Conservation (phyloP, 495 filamentous ascomycete species). For the Penicillium turbatum region DNA sequence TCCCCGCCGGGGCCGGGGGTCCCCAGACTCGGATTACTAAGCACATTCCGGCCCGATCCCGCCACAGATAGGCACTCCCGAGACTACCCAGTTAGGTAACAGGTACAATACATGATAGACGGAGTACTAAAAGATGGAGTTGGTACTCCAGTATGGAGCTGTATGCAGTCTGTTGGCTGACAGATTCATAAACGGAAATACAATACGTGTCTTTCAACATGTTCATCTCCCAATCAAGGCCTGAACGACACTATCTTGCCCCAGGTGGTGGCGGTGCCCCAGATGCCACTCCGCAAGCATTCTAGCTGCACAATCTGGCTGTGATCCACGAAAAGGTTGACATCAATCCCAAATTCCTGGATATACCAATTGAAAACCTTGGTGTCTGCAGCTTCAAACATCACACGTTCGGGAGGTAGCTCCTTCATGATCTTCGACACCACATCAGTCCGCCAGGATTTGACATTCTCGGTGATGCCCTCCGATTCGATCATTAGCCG, state of each 20-base stretch:
- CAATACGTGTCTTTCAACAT: not conserved
- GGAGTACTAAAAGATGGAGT: too few relatives aligned
- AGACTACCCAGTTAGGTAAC: too few relatives aligned
- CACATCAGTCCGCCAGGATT: conserved; percentile 54
- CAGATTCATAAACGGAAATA: not conserved
- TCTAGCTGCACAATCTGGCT: conserved; percentile 57
- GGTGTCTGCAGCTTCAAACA: conserved; percentile 61
- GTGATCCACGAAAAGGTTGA: conserved; percentile 59
- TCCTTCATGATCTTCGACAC: conserved; percentile 52
- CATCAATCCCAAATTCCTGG: conserved; percentile 55
- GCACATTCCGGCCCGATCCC: not conserved
- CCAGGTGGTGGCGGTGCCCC: conserved; percentile 55
- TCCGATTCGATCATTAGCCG: conserved; percentile 61
- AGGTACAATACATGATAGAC: too few relatives aligned
- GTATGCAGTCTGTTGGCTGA: not conserved
- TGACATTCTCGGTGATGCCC: conserved; percentile 58
- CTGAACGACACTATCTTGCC: conserved; percentile 54
- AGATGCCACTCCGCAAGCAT: conserved; percentile 51
- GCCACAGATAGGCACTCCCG: not conserved
- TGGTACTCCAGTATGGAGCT: not conserved
- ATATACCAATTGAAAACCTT: conserved; percentile 58
- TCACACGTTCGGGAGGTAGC: conserved; percentile 51
- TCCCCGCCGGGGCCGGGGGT: not conserved
- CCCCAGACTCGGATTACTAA: conserved; percentile 16
- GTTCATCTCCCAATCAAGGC: not conserved